phyloP scores from a whole-genome alignment of 1,139 yeast species.

The Scheffersomyces insectosa region DNA sequence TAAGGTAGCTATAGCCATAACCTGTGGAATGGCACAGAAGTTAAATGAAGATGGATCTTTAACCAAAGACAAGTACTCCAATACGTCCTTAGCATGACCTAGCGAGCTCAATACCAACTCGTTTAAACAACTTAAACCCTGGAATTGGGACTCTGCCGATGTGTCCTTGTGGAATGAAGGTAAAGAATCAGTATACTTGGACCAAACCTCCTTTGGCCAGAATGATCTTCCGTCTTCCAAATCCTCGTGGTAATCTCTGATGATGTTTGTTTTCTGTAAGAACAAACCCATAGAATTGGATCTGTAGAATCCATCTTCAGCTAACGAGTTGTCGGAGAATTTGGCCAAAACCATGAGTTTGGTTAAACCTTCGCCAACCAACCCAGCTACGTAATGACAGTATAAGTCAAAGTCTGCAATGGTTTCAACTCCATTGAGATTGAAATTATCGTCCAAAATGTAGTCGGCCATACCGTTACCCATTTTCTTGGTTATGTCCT shows the following conservation, averaged over 20 bases:
- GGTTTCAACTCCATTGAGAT: slow-evolving; percentile 75
- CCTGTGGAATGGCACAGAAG: slow-evolving; percentile 97
- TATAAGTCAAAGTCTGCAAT: slow-evolving; percentile 82
- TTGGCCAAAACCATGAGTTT: slow-evolving; percentile 70
- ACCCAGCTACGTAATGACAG: slow-evolving; percentile 97
- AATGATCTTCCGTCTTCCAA: slow-evolving; percentile 88
- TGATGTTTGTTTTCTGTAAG: slow-evolving; percentile 92
- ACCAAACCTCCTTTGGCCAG: slow-evolving; percentile 96
- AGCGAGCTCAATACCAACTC: slow-evolving; percentile 82
- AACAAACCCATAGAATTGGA: slow-evolving; percentile 93
- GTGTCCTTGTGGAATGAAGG: slow-evolving; percentile 53
- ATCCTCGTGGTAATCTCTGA: slow-evolving; percentile 94
- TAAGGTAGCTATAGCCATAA: slow-evolving; percentile 95
- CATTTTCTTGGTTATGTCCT: slow-evolving; percentile 79
- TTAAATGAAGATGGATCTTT: slow-evolving; percentile 82
- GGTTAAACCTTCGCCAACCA: slow-evolving; percentile 95
- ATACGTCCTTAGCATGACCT: slow-evolving; percentile 73
- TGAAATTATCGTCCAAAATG: slow-evolving; percentile 75
- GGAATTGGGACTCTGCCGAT: slow-evolving; percentile 41
- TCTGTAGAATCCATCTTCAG: slow-evolving; percentile 52
- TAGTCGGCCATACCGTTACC: slow-evolving; percentile 99
- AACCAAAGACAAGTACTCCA: slow-evolving; percentile 73
- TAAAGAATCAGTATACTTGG: slow-evolving; percentile 66
- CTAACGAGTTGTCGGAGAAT: slow-evolving; percentile 55
- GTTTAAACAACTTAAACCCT: slow-evolving; percentile 73